These are phyloP conservation scores for Penicillium psychrofluorescens DNA, from an alignment of 495 filamentous ascomycete species.

Conservation along the genomic window DNA sequence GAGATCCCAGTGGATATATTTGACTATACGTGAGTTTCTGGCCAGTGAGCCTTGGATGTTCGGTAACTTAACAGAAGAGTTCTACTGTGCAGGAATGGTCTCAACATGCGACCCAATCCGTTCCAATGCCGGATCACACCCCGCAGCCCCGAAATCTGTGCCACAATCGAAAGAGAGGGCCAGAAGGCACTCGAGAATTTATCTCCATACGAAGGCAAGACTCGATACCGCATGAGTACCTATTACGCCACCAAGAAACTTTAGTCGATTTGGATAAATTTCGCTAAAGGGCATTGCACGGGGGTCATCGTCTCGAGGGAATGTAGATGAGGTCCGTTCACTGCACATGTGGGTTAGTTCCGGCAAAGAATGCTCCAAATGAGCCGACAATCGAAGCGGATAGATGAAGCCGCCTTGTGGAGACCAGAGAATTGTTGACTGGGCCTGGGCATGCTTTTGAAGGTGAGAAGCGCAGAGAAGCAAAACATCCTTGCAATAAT, in stretches of 20 bases:
- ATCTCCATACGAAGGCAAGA: constrained; percentile 51
- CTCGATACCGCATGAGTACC: constrained; percentile 48
- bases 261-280: neutral
- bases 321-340: too few relatives aligned
- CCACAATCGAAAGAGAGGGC: constrained; percentile 48
- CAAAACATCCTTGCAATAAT: too few relatives aligned
- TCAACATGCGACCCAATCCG: constrained; percentile 30
- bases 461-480: too few relatives aligned
- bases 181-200: constrained; percentile 44
- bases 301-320: too few relatives aligned
- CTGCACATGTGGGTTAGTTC: too few relatives aligned
- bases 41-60: neutral
- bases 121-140: constrained; percentile 30
- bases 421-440: too few relatives aligned
- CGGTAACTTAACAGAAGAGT: too few relatives aligned
- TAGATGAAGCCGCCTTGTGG: too few relatives aligned
- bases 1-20: constrained; percentile 43
- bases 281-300: too few relatives aligned
- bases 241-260: constrained; percentile 36
- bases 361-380: too few relatives aligned
- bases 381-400: too few relatives aligned
- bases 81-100: constrained; percentile 19
- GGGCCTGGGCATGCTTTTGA: too few relatives aligned
- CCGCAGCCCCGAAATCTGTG: constrained; percentile 37
- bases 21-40: constrained; percentile 29